These are phyloP conservation scores for Leccinum aurantiacum DNA, from an alignment of 768 basidiomycete species.

Conservation along the genomic window DNA sequence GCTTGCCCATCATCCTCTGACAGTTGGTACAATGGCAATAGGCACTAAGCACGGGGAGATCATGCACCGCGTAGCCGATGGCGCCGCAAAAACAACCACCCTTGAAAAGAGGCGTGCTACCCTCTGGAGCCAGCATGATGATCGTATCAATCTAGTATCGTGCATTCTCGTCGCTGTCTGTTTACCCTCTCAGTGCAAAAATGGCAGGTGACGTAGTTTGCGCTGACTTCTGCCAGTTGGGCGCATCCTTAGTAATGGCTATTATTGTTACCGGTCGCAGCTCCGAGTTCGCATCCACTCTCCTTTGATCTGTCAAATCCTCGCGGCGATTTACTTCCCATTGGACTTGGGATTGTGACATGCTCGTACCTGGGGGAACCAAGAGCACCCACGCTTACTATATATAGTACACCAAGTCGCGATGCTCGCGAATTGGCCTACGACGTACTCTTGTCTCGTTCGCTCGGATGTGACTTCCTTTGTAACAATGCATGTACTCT, in stretches of 20 bases:
- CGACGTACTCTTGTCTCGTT: no score
- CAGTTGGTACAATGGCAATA: constrained; percentile 75
- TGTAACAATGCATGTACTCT: background rate
- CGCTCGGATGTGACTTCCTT: no score
- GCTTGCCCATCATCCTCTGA: constrained; percentile 57
- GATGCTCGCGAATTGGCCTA: no score
- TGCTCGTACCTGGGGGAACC: background rate
- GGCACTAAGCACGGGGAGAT: constrained; percentile 52
- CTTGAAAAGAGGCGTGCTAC: constrained; percentile 27
- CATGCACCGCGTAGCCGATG: constrained; percentile 47
- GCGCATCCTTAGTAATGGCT: no score
- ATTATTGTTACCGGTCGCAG: no score
- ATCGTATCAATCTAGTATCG: background rate
- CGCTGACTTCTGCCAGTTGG: no score
- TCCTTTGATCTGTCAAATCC: no score
- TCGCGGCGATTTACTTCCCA: background rate
- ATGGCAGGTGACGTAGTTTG: no score
- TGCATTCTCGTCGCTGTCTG: no score
- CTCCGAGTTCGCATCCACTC: no score
- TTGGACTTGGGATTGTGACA: background rate
- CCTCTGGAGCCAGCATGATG: constrained; percentile 15
- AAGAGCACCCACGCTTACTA: background rate
- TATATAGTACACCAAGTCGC: background rate
- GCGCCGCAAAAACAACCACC: constrained; percentile 64
- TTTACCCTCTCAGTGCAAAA: no score